Base-by-base conservation (phyloP, 148 eudicot species). In the Amaranthus hypochondriacus region DNA sequence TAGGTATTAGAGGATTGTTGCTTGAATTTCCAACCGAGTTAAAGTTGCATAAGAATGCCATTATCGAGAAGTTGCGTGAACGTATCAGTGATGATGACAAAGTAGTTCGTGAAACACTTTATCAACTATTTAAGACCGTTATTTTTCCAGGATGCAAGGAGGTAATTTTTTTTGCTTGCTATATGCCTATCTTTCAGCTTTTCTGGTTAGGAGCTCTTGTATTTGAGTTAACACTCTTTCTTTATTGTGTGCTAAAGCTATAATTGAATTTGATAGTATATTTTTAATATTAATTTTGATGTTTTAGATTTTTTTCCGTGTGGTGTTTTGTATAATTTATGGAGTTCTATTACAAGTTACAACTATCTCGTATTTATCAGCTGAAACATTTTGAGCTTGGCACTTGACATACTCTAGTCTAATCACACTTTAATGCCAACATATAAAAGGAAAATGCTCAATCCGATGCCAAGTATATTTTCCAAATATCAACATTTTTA, bases 61-160 rank as follows among this genome's bases (percentile, higher is more conserved):
- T 87, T 60, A 82, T 92, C 52, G 98, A 94, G 87, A 94, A 94
- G 78, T 75, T 94, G 81, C 97, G 97, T 65, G 98, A 94, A 72
- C 97, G 98, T 49, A 94, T 94, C 59, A 85, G 88, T 69, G 98
- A 94, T 72, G 93, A 88, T 68, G 98, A 89, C 80, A 92, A 86
- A 80, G 28, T 83, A 59, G 96, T 94, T 59, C 97, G 98, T 69
- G 98, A 94, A 73, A 82, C 93, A 46, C 82, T 92, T 50, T 92
- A 83, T 88, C 93, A 91, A 78, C 86, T 94, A 76, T 83, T 94
- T 62, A 92, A 88, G 84, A 75, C 90, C 6, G 88, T 87, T 54
- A 75, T 94, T 73, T 90, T 94, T 69, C 97, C 97, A 48, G 86
- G 90, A 15, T 89, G 93, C 80, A 81, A 80, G 76, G 92, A 94